These are phyloP conservation scores for Phialemoniopsis sp. DNA, from an alignment of 2,329 filamentous ascomycete genomes.

Conservation along the genomic window DNA sequence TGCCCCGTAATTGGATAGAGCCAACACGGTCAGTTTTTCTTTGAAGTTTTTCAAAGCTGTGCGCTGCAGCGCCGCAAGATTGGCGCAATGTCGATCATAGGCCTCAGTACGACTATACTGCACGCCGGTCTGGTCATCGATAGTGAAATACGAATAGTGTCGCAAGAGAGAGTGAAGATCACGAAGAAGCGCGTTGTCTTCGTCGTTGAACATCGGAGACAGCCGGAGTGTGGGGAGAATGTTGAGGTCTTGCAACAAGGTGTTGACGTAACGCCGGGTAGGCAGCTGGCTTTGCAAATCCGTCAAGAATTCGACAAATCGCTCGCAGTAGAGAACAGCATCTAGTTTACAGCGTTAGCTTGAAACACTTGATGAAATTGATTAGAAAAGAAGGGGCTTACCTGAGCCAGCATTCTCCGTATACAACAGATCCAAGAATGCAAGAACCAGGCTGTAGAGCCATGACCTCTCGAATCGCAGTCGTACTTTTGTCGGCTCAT, in stretches of 20 bases:
- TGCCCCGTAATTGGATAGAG: constrained; percentile 86
- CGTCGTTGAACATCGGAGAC: constrained; percentile 73
- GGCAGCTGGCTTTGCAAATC: constrained; percentile 92
- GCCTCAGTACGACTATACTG: constrained; percentile 70
- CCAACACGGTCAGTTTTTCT: constrained; percentile 84
- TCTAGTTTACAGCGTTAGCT: too few relatives aligned
- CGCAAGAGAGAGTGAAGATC: constrained; percentile 77
- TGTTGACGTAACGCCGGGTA: constrained; percentile 89
- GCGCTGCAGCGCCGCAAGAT: constrained; percentile 75
- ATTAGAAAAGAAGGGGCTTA: too few relatives aligned
- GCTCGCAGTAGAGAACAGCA: constrained; percentile 73
- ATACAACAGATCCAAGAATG: constrained; percentile 76
- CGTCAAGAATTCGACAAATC: constrained; percentile 86
- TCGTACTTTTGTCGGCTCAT: constrained; percentile 72
- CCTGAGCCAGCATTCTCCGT: constrained; percentile 22
- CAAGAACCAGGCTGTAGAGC: constrained; percentile 81
- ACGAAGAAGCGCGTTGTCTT: constrained; percentile 71
- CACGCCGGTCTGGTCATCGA: constrained; percentile 84
- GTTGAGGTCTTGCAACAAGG: constrained; percentile 81
- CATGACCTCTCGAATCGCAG: constrained; percentile 90
- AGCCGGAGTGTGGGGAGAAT: constrained; percentile 71
- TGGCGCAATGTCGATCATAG: constrained; percentile 74
- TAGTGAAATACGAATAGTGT: constrained; percentile 84
- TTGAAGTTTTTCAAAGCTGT: constrained; percentile 78
- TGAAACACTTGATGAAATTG: too few relatives aligned